phyloP scores from a whole-genome alignment of 257 asterid genomes.

The Capsicum pubescens region DNA sequence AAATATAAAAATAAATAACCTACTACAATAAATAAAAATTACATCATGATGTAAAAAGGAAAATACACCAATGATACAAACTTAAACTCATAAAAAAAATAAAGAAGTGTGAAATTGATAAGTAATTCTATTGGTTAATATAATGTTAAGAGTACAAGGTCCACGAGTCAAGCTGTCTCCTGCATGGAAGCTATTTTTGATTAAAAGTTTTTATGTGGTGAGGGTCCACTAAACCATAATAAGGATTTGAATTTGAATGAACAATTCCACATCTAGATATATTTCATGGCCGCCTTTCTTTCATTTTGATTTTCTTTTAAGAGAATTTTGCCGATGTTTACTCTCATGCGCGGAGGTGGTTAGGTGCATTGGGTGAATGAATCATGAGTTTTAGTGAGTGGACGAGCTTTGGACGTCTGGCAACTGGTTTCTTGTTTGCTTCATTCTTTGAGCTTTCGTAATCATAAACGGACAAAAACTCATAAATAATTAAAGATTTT shows the following conservation, averaged over 20 bases:
- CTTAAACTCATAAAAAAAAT: too few relatives aligned
- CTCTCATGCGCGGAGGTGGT: slow-evolving; percentile 31
- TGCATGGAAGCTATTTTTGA: slow-evolving; percentile 69
- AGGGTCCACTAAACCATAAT: slow-evolving; percentile 32
- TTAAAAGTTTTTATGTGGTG: slow-evolving; percentile 31
- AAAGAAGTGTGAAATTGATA: background rate
- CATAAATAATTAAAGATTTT: too few relatives aligned
- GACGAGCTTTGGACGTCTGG: background rate
- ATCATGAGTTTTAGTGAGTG: background rate
- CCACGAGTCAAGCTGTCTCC: slow-evolving; percentile 64
- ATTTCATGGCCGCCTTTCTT: background rate
- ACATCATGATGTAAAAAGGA: too few relatives aligned
- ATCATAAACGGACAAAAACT: too few relatives aligned
- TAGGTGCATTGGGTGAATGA: slow-evolving; percentile 1
- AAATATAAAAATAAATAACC: too few relatives aligned
- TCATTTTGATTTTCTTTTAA: slow-evolving; percentile 25
- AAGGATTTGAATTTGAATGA: slow-evolving; percentile 30
- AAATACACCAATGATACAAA: too few relatives aligned
- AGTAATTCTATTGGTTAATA: slow-evolving; percentile 17
- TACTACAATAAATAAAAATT: too few relatives aligned
- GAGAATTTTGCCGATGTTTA: slow-evolving; percentile 29
- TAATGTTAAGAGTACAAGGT: slow-evolving; percentile 16
- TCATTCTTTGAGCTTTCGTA: too few relatives aligned
- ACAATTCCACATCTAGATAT: slow-evolving; percentile 21
- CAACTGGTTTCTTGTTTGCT: too few relatives aligned